Conservation (phyloP, 768 basidiomycete species). For the Lepiota brunneoincarnata region DNA sequence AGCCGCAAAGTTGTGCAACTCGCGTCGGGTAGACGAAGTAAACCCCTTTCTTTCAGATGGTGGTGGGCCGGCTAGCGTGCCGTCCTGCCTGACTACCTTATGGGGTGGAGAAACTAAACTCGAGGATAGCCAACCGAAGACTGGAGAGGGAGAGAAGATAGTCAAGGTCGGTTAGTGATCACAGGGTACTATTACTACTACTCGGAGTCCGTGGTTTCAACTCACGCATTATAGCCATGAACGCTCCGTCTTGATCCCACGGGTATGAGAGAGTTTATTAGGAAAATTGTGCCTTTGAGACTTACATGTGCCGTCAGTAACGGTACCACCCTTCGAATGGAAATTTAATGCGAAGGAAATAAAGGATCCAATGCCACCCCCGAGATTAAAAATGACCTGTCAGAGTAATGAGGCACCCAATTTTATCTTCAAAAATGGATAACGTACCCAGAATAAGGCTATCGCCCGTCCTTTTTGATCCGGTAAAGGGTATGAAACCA, state of each 20-base stretch:
- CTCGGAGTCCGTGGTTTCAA: not conserved
- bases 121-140: slow-evolving; percentile 23
- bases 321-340: slow-evolving; percentile 24
- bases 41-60: slow-evolving; percentile 15
- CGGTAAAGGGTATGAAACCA: slow-evolving; percentile 27
- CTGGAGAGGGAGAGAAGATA: slow-evolving; percentile 7
- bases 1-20: slow-evolving; percentile 18
- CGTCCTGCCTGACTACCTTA: slow-evolving; percentile 24
- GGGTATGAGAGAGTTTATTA: not conserved
- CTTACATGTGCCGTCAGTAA: slow-evolving; percentile 28
- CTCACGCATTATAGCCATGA: slow-evolving; percentile 28
- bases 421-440: not conserved
- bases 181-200: too few species aligned
- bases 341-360: slow-evolving; percentile 27
- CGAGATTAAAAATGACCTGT: slow-evolving; percentile 27
- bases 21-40: slow-evolving; percentile 17
- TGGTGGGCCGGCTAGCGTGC: slow-evolving; percentile 20
- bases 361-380: slow-evolving; percentile 28
- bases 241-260: slow-evolving; percentile 21
- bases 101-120: slow-evolving; percentile 22
- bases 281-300: not conserved
- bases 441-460: slow-evolving; percentile 23
- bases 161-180: not conserved
- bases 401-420: not conserved
- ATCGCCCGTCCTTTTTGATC: slow-evolving; percentile 26